Evolutionary conservation across 1,284 basidiomycete species (phyloP), one percentile per base, ranked within the genome.

Genomic region (Cutaneotrichosporon dermatis): DNA sequence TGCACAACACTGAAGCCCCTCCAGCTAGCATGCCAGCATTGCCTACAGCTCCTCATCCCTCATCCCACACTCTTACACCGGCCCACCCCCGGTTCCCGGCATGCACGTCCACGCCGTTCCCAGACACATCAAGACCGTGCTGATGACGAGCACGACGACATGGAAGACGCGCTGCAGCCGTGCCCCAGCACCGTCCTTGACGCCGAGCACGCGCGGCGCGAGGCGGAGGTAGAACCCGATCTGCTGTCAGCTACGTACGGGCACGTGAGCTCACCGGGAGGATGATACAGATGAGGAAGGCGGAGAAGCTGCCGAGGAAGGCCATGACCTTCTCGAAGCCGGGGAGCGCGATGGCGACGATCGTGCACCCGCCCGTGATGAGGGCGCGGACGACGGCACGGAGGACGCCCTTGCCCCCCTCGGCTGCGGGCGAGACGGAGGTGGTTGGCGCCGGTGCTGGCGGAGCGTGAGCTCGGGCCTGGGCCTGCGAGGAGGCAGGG

Each of bases 241-340:
- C 75, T 76, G 41, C 9, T 8, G 33, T 54, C 42, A 54, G 52
- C 52, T 15, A 11, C 25, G 1, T 11, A 40, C 8, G 39, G 8
- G 39, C 9, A 8, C 59, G 25, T 8, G 53, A 55, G 65, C 77
- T 74, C 36, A 92, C 81, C 2, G 90, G 90, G 1, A 89, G 85
- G 68, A 92, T 88, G 49, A 91, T 85, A 67, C 88, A 90, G 39
- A 92, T 84, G 65, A 88, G 79, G 72, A 94, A 94, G 0, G 91
- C 88, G 42, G 88, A 85, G 74, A 92, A 92, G 37, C 88, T 87
- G 4, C 92, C 92, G 42, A 95, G 80, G 74, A 94, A 91, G 13
- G 89, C 89, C 90, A 97, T 94, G 73, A 93, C 83, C 16, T 86
- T 84, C 64, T 88, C 66, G 85, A 76, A 78, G 8, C 72, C 74